phyloP scores from a whole-genome alignment of 2,329 filamentous ascomycete genomes.

The Dactylonectria estremocensis region DNA sequence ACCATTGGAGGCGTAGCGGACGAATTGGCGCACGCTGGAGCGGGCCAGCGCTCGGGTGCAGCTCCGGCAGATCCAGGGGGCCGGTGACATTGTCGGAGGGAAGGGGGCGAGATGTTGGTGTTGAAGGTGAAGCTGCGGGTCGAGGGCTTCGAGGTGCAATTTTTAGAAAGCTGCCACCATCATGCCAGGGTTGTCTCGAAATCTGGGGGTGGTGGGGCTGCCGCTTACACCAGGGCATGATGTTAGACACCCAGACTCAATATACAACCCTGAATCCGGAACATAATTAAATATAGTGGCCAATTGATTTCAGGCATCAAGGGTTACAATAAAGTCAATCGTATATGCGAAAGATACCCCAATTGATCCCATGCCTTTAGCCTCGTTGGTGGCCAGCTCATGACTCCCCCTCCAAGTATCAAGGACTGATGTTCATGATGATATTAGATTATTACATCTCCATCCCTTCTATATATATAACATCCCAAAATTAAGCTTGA shows the following conservation, averaged over 20 bases:
- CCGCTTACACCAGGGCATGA: neutral
- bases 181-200: conserved; percentile 24
- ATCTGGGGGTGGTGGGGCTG: conserved; percentile 30
- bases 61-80: conserved; percentile 56
- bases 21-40: conserved; percentile 45
- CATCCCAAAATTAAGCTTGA: neutral
- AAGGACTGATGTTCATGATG: too few relatives aligned
- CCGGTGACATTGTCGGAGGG: conserved; percentile 47
- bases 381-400: too few relatives aligned
- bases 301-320: neutral
- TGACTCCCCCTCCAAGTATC: neutral
- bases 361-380: too few relatives aligned
- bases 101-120: conserved; percentile 4
- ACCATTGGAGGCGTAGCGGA: conserved; percentile 54
- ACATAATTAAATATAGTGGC: neutral
- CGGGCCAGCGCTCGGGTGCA: conserved; percentile 52
- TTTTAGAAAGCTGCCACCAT: conserved; percentile 38
- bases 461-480: neutral
- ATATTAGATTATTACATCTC: neutral
- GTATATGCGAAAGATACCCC: too few relatives aligned
- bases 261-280: neutral
- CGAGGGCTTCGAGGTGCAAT: conserved; percentile 28
- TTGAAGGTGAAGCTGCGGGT: conserved; percentile 7
- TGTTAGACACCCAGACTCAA: neutral
- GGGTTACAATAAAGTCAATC: neutral